phyloP scores from a whole-genome alignment of 768 basidiomycete genomes.

The Boletus sensibilis region DNA sequence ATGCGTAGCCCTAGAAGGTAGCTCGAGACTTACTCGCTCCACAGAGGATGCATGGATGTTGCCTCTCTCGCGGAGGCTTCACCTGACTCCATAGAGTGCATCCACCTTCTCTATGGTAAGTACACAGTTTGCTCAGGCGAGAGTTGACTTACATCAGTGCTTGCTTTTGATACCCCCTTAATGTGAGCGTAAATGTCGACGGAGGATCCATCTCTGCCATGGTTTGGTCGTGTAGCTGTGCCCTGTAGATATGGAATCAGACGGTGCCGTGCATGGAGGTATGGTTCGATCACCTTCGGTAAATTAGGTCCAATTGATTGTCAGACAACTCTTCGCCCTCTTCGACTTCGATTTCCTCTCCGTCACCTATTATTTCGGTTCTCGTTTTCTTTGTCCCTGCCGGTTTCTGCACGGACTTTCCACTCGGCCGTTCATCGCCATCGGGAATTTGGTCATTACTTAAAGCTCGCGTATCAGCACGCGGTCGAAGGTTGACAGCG shows the following conservation, averaged over 20 bases:
- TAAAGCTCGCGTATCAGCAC: conserved; percentile 41
- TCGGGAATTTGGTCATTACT: conserved; percentile 31
- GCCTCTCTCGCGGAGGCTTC: conserved; percentile 65
- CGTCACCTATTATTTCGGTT: conserved; percentile 75
- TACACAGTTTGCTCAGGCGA: neutral
- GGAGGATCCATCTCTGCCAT: conserved; percentile 84
- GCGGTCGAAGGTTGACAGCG: conserved; percentile 66
- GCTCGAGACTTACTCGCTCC: conserved; percentile 71
- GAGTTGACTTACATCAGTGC: conserved; percentile 60
- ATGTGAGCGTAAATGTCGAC: conserved; percentile 66
- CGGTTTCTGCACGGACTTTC: conserved; percentile 38
- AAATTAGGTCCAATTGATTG: conserved; percentile 80
- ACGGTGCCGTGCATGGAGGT: neutral
- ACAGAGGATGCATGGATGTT: conserved; percentile 85
- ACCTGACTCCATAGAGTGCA: conserved; percentile 83
- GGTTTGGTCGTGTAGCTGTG: conserved; percentile 73
- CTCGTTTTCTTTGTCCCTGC: conserved; percentile 41
- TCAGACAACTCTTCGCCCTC: conserved; percentile 80
- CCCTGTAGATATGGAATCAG: conserved; percentile 46
- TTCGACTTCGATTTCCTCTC: conserved; percentile 81
- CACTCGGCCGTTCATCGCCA: conserved; percentile 37
- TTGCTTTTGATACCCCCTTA: conserved; percentile 92
- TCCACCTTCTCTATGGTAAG: conserved; percentile 62
- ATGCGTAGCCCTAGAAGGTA: neutral
- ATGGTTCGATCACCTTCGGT: conserved; percentile 59